phyloP scores from a whole-genome alignment of 306 rosid genomes.

The Acacia confusa region DNA sequence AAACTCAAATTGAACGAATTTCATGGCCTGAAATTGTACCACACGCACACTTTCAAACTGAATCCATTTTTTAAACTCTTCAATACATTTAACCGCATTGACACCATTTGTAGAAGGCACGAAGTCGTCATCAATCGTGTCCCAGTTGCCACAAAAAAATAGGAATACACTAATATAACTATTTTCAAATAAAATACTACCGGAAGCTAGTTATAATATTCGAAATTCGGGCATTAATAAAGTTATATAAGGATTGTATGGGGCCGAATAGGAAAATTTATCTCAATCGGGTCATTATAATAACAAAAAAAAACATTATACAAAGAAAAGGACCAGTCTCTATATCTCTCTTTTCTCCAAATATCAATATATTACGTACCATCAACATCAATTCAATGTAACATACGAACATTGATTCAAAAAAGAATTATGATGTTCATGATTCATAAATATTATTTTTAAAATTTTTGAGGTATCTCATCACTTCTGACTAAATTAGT shows the following conservation, averaged over 20 bases:
- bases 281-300: background rate
- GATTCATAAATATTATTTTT: too few species aligned
- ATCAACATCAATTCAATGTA: background rate
- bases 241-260: too few species aligned
- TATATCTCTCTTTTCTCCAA: background rate
- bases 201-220: background rate
- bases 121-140: background rate
- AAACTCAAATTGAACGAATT: background rate
- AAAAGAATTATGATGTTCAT: too few species aligned
- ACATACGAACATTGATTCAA: background rate
- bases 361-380: background rate
- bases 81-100: background rate
- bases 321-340: background rate
- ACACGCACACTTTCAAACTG: background rate
- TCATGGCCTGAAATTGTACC: slow-evolving; percentile 14
- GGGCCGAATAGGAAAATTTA: background rate
- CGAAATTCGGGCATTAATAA: background rate
- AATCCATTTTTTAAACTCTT: background rate
- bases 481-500: too few species aligned
- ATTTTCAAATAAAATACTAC: too few species aligned
- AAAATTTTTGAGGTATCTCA: too few species aligned
- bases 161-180: background rate
- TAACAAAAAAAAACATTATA: too few species aligned
- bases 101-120: background rate
- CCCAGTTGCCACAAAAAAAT: background rate